Conservation (phyloP, 2,329 filamentous ascomycete species). For the Lasiodiplodia hormozganensis region DNA sequence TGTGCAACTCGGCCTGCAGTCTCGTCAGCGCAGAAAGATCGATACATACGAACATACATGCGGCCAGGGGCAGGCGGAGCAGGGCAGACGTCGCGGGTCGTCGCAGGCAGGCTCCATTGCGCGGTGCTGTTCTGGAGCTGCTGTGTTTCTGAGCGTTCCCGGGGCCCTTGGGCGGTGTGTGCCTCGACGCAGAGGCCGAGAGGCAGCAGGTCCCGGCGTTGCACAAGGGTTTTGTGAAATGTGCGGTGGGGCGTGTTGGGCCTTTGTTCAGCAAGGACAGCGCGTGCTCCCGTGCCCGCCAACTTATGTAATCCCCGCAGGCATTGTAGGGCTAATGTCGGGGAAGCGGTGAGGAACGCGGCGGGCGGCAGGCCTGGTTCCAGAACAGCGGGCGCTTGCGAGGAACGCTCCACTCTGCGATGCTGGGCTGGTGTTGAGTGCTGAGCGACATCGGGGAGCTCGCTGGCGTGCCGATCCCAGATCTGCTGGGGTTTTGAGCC, state of each 20-base stretch:
- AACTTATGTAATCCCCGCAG: slow-evolving; percentile 23
- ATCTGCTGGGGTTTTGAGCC: background rate
- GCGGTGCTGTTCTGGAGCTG: background rate
- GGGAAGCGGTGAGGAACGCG: slow-evolving; percentile 26
- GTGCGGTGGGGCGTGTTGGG: slow-evolving; percentile 17
- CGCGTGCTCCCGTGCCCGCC: slow-evolving; percentile 21
- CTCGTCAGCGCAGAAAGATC: slow-evolving; percentile 2
- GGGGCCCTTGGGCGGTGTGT: slow-evolving; percentile 20
- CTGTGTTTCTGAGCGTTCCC: background rate
- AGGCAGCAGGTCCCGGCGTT: slow-evolving; percentile 6
- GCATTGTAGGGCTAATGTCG: slow-evolving; percentile 9
- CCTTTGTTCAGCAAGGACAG: slow-evolving; percentile 25
- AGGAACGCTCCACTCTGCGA: slow-evolving; percentile 4
- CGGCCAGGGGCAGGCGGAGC: slow-evolving; percentile 1
- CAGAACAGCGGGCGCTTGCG: slow-evolving; percentile 3
- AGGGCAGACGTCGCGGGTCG: slow-evolving; percentile 2
- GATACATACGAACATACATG: background rate
- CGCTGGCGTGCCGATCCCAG: slow-evolving; percentile 11
- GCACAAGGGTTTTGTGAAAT: slow-evolving; percentile 26
- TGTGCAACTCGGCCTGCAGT: background rate
- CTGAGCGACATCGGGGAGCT: slow-evolving; percentile 21
- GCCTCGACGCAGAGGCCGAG: slow-evolving; percentile 20
- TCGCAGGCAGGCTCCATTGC: slow-evolving; percentile 3
- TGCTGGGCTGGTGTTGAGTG: slow-evolving; percentile 6
- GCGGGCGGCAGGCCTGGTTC: slow-evolving; percentile 19